These are phyloP conservation scores for Stemphylium lycopersici DNA, from an alignment of 2,329 filamentous ascomycete species.

Conservation along the genomic window DNA sequence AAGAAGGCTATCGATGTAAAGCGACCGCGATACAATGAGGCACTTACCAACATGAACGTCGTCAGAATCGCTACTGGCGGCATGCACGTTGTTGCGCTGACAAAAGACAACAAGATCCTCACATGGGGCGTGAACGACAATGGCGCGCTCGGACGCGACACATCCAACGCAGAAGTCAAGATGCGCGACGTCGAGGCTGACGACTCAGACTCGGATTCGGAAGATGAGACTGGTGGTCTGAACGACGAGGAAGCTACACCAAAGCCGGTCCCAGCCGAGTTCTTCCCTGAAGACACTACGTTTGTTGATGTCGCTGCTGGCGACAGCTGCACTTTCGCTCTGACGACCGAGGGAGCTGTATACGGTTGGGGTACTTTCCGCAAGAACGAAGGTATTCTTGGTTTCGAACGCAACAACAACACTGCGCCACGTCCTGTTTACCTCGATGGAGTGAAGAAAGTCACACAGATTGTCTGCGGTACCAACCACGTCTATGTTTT, in stretches of 20 bases:
- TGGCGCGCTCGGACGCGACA: constrained; percentile 78
- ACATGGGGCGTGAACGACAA: constrained; percentile 91
- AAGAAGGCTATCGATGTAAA: constrained; percentile 74
- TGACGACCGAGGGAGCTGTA: constrained; percentile 76
- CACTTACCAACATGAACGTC: constrained; percentile 66
- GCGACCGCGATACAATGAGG: constrained; percentile 72
- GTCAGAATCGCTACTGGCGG: constrained; percentile 79
- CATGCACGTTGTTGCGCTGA: constrained; percentile 80
- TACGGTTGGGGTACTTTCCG: constrained; percentile 88
- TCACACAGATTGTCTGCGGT: constrained; percentile 68
- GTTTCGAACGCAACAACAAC: constrained; percentile 60
- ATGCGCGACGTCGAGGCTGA: constrained; percentile 59
- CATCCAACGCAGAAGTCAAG: constrained; percentile 67
- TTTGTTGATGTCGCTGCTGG: constrained; percentile 73
- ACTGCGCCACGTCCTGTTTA: constrained; percentile 55
- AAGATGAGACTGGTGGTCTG: constrained; percentile 66
- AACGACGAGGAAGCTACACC: constrained; percentile 77
- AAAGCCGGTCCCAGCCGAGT: constrained; percentile 59
- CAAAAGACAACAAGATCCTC: constrained; percentile 78
- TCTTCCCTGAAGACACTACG: constrained; percentile 66
- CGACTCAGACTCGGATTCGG: constrained; percentile 53
- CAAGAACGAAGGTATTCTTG: constrained; percentile 69
- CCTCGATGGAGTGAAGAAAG: constrained; percentile 69
- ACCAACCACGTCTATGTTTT: constrained; percentile 75
- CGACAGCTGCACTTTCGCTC: constrained; percentile 76